Conservation (phyloP, 192 early-diverging fungal genomes). For the Entomortierella lignicola region DNA sequence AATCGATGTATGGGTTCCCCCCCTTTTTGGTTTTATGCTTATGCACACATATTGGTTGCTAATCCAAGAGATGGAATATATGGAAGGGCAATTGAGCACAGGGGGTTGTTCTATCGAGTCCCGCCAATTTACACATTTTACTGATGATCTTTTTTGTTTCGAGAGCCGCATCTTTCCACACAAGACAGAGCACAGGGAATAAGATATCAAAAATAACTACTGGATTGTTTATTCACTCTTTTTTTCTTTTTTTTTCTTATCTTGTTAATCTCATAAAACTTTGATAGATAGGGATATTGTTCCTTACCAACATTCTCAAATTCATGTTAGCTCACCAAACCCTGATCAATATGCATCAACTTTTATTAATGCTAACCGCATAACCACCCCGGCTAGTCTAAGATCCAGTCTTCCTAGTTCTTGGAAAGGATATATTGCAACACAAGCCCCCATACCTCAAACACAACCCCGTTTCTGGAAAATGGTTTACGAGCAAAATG, state of each 20-base stretch:
- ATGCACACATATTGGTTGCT: neutral
- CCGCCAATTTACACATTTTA: too few species aligned
- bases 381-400: slow-evolving; percentile 61
- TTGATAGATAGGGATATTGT: slow-evolving; percentile 33
- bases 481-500: slow-evolving; percentile 86
- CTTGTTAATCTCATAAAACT: slow-evolving; percentile 4
- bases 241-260: too few species aligned
- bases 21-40: neutral
- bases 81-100: neutral
- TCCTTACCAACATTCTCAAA: slow-evolving; percentile 32
- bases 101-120: too few species aligned
- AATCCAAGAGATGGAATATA: too few species aligned
- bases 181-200: too few species aligned
- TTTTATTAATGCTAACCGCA: slow-evolving; percentile 85
- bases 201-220: too few species aligned
- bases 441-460: slow-evolving; percentile 86
- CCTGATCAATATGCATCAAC: neutral
- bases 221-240: too few species aligned
- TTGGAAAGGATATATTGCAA: slow-evolving; percentile 82
- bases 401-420: slow-evolving; percentile 24
- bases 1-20: slow-evolving; percentile 59
- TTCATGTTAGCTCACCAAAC: neutral
- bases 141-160: too few species aligned
- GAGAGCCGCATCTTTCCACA: too few species aligned
- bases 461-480: slow-evolving; percentile 91